Evolutionary conservation across 2,329 filamentous ascomycete genomes (phyloP).

Genomic region (Fusarium beomiforme): DNA sequence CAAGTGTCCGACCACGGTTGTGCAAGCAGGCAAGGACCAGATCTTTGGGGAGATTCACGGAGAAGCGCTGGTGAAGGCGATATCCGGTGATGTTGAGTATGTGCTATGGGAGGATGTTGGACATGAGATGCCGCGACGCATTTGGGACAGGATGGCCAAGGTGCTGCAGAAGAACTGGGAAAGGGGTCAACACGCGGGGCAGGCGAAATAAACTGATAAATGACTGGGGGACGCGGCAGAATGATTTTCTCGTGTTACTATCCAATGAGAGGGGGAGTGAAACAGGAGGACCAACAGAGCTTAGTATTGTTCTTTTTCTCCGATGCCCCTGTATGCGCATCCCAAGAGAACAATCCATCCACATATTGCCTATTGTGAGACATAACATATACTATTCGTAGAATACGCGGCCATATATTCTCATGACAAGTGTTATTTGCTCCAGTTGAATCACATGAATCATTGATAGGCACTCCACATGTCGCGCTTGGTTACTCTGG

Average conservation of each 20-base stretch:
- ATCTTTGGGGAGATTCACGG: constrained; percentile 42
- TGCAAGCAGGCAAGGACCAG: constrained; percentile 45
- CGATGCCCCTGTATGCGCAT: background rate
- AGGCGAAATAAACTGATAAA: background rate
- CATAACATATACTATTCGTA: background rate
- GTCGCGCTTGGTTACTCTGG: background rate
- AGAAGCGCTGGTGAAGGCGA: constrained; percentile 38
- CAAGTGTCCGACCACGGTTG: constrained; percentile 42
- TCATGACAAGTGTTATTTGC: background rate
- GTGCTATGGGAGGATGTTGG: constrained; percentile 38
- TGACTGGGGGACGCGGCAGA: background rate
- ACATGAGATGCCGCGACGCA: constrained; percentile 29
- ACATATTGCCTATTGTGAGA: background rate
- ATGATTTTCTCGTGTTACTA: background rate
- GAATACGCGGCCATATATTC: background rate
- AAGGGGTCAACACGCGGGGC: background rate
- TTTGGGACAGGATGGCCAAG: constrained; percentile 14
- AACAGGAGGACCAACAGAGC: background rate
- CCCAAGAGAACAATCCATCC: background rate
- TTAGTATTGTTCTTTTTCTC: background rate
- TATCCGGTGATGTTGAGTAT: constrained; percentile 33
- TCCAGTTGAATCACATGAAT: background rate
- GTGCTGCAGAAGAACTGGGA: constrained; percentile 14
- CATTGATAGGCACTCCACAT: background rate
- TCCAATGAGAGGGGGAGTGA: background rate